Evolutionary conservation across 78 protist genomes (phyloP).

Genomic region (Guillardia theta): DNA sequence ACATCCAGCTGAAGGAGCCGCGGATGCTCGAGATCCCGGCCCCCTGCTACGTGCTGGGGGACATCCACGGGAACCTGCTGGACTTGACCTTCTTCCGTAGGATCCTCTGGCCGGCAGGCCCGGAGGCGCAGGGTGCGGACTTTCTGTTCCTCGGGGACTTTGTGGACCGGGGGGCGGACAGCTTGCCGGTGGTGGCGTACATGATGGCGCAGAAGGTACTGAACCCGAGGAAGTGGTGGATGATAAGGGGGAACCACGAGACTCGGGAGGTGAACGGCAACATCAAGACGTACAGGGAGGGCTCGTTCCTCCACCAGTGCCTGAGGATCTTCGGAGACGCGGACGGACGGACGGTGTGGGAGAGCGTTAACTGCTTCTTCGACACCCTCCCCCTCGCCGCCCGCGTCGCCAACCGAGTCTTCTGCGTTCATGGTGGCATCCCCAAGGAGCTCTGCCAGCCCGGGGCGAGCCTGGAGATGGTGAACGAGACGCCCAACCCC

Average conservation of each 20-base stretch:
- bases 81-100: conserved; percentile 9
- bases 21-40: conserved; percentile 13
- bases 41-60: conserved; percentile 32
- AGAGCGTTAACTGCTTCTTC: neutral
- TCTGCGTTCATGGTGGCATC: conserved; percentile 37
- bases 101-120: neutral
- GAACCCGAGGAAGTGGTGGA: conserved; percentile 32
- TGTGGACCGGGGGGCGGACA: conserved; percentile 37
- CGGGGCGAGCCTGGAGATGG: conserved; percentile 7
- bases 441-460: conserved; percentile 33
- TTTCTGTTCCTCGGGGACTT: conserved; percentile 13
- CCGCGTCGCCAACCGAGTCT: neutral
- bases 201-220: conserved; percentile 32
- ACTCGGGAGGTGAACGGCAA: conserved; percentile 44
- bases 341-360: conserved; percentile 33
- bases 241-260: conserved; percentile 47
- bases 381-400: conserved; percentile 46
- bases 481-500: conserved; percentile 1
- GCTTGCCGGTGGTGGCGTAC: neutral
- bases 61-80: conserved; percentile 1
- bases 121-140: neutral
- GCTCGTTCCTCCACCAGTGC: conserved; percentile 37
- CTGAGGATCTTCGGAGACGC: conserved; percentile 1
- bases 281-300: conserved; percentile 35
- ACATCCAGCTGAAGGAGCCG: neutral